Evolutionary conservation across 208 protist species (phyloP), one percentile per base, ranked within the genome.

Genomic region (Sergeia podlipaevii): DNA sequence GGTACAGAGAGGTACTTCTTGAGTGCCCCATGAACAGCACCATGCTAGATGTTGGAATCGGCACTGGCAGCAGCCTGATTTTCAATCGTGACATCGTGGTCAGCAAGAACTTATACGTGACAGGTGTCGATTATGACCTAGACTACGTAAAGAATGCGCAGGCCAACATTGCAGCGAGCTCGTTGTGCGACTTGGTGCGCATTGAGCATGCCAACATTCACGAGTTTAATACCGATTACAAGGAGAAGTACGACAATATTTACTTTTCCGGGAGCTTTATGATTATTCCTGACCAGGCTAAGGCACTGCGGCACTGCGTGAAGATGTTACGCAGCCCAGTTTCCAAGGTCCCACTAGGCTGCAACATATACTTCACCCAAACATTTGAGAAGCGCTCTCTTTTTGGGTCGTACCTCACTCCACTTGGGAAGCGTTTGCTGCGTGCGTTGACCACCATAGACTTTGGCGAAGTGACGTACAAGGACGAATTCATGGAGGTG

Each of bases 241-340:
- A 53, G 23, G 65, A 70, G 32, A 70, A 60, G 47, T 91, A 80
- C 51, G 84, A 90, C 59, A 52, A 76, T 11, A 54, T 89, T 17
- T 89, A 90, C 63, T 95, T 95, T 39, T 91, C 79, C 11, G 82
- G 82, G 21, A 88, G 76, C 50, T 88, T 91, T 50, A 89, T 85
- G 82, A 75, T 87, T 53, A 79, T 91, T 32, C 77, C 77, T 7
- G 56, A 77, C 11, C 48, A 78, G 45, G 34, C 53, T 7, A 68
- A 78, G 17, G 81, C 84, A 18, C 59, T 95, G 30, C 51, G 46
- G 42, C 71, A 82, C 63, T 83, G 74, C 36, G 76, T 73, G 34
- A 53, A 65, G 30, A 89, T 91, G 77, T 64, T 91, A 26, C 76
- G 74, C 26, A 66, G 64, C 42, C 61, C 79, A 1, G 60, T 68